phyloP scores from a whole-genome alignment of 1,284 basidiomycete species.

The Mycosarcoma mackinlayi region DNA sequence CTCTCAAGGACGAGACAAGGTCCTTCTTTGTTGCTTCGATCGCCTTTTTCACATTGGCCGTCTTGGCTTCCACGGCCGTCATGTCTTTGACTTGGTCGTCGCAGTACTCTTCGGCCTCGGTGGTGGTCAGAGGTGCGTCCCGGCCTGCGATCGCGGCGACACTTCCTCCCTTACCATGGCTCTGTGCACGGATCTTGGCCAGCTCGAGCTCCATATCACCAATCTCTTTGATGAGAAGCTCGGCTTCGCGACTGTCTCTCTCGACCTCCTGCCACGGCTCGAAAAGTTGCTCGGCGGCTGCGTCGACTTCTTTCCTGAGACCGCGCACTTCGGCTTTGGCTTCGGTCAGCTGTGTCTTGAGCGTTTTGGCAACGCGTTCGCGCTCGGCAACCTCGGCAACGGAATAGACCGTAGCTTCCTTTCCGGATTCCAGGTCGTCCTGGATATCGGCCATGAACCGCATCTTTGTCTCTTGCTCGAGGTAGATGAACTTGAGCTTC shows the following conservation, averaged over 20 bases:
- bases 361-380: slow-evolving; percentile 50
- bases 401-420: slow-evolving; percentile 60
- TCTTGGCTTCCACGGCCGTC: slow-evolving; percentile 53
- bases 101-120: slow-evolving; percentile 53
- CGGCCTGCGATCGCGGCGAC: slow-evolving; percentile 48
- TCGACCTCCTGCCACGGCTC: slow-evolving; percentile 53
- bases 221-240: slow-evolving; percentile 52
- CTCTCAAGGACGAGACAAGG: slow-evolving; percentile 45
- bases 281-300: slow-evolving; percentile 42
- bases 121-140: slow-evolving; percentile 53
- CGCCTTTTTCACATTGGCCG: slow-evolving; percentile 42
- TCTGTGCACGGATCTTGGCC: slow-evolving; percentile 56
- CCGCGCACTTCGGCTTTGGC: slow-evolving; percentile 57
- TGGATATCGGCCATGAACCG: slow-evolving; percentile 61
- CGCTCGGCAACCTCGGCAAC: slow-evolving; percentile 57
- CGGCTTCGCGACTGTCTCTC: slow-evolving; percentile 43
- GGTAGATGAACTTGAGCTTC: slow-evolving; percentile 65
- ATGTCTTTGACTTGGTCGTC: slow-evolving; percentile 59
- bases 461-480: slow-evolving; percentile 65
- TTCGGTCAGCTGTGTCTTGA: slow-evolving; percentile 60
- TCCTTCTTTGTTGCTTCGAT: slow-evolving; percentile 59
- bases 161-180: slow-evolving; percentile 44
- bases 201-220: slow-evolving; percentile 62
- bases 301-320: slow-evolving; percentile 53
- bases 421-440: slow-evolving; percentile 60